Evolutionary conservation across 2,329 filamentous ascomycete species (phyloP).

Genomic region (Beauveria pseudobassiana): DNA sequence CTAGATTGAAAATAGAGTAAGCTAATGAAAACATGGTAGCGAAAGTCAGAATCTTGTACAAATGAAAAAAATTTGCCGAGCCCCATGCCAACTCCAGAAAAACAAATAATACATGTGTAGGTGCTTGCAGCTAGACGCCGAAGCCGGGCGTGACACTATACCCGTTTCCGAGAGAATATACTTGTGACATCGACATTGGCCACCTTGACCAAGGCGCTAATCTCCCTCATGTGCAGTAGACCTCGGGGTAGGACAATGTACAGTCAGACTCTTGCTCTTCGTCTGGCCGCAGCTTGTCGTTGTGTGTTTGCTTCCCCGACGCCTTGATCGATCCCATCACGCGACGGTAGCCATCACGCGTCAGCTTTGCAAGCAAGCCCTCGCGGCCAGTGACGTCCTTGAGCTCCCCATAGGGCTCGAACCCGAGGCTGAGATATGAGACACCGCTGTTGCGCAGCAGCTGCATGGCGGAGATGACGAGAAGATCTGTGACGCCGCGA

Average conservation of each 20-base stretch:
- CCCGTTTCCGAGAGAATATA: background rate
- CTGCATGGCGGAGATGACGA: constrained; percentile 16
- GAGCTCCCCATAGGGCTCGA: constrained; percentile 15
- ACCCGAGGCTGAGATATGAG: constrained; percentile 16
- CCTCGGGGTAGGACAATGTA: constrained; percentile 16
- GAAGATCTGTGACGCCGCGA: constrained; percentile 19
- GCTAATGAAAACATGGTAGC: background rate
- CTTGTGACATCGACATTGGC: constrained; percentile 12
- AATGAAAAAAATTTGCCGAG: background rate
- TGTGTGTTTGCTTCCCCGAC: constrained; percentile 15
- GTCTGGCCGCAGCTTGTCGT: constrained; percentile 17
- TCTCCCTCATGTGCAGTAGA: constrained; percentile 13
- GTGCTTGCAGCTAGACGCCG: background rate
- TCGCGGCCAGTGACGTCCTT: constrained; percentile 1
- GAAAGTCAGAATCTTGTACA: background rate
- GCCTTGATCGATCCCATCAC: constrained; percentile 16
- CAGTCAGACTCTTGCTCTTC: constrained; percentile 13
- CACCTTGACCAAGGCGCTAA: constrained; percentile 15
- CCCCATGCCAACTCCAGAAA: background rate
- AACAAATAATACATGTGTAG: background rate
- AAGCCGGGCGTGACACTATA: background rate
- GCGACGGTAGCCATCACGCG: constrained; percentile 12
- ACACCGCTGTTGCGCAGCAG: constrained; percentile 14
- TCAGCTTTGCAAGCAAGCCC: constrained; percentile 5
- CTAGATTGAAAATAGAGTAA: background rate